Evolutionary conservation across 163 green algal species (phyloP).

Genomic region (Chlamydomonas reinhardtii): DNA sequence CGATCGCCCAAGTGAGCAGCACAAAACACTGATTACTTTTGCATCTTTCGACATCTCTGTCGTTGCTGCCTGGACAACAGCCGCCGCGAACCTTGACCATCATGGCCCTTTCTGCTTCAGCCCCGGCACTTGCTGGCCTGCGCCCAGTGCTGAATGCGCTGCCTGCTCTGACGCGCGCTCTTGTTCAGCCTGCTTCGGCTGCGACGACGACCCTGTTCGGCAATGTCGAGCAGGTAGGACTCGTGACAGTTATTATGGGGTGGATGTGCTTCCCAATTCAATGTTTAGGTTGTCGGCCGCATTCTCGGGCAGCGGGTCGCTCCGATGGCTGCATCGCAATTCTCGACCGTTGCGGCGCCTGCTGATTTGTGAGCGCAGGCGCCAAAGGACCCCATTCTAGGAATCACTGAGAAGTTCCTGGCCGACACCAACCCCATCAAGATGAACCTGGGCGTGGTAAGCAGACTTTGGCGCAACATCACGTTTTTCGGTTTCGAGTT

Average conservation of each 20-base stretch:
- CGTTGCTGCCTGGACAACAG: too few relatives aligned
- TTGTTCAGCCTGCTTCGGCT: background rate
- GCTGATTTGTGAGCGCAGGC: background rate
- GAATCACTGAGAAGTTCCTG: conserved; percentile 83
- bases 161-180: background rate
- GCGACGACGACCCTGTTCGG: conserved; percentile 27
- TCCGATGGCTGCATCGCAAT: background rate
- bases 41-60: too few relatives aligned
- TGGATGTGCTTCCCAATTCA: background rate
- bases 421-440: conserved; percentile 80
- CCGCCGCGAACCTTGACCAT: too few relatives aligned
- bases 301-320: too few relatives aligned
- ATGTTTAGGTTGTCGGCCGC: too few relatives aligned
- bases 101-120: too few relatives aligned
- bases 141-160: background rate
- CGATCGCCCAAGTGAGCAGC: too few relatives aligned
- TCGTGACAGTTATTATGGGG: background rate
- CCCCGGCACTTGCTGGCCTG: too few relatives aligned
- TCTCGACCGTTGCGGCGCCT: background rate
- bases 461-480: background rate
- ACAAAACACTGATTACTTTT: too few relatives aligned
- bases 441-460: conserved; percentile 90
- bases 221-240: conserved; percentile 56
- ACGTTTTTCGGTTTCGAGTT: background rate
- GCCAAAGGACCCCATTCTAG: conserved; percentile 86